Percentiles rank a stretch among this genome's conserved stretches.
Conservation (phyloP, 2,329 filamentous ascomycete species). For the Paraconiothyrium sp. region DNA sequence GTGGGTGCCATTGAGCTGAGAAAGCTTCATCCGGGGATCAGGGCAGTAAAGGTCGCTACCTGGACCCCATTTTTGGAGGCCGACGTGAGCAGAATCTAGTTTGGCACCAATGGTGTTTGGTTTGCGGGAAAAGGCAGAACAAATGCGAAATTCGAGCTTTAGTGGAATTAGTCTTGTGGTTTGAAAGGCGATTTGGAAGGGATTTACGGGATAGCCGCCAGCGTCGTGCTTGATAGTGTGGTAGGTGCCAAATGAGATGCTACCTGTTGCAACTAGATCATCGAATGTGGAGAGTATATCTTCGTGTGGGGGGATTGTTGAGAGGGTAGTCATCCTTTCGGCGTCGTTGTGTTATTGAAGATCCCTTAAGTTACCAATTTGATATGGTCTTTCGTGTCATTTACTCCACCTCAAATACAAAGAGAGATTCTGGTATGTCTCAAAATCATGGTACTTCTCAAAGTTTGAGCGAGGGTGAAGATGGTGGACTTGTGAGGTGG, state of each 20-base stretch:
- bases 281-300: conserved; percentile 34
- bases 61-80: conserved; percentile 40
- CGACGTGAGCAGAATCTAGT: conserved; percentile 27
- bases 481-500: too few species aligned
- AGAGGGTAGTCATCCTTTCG: not conserved
- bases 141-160: conserved; percentile 46
- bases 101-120: conserved; percentile 37
- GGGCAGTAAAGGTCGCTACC: conserved; percentile 56
- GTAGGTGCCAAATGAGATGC: conserved; percentile 38
- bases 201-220: conserved; percentile 38
- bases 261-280: conserved; percentile 32
- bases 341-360: not conserved
- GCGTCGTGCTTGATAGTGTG: conserved; percentile 28
- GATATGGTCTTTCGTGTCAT: too few species aligned
- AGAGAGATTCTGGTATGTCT: too few species aligned
- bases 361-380: too few species aligned
- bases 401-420: too few species aligned
- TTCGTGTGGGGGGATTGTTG: conserved; percentile 4
- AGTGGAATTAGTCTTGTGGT: conserved; percentile 13
- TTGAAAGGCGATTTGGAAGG: not conserved
- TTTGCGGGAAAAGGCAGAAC: conserved; percentile 39
- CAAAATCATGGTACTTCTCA: too few species aligned
- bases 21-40: conserved; percentile 55
- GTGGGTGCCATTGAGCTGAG: conserved; percentile 54
- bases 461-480: too few species aligned